A percentile compares a stretch with the other conserved stretches of the same genome.
phyloP scores from a whole-genome alignment of 257 asterid genomes.

The Cinchona pubescens region DNA sequence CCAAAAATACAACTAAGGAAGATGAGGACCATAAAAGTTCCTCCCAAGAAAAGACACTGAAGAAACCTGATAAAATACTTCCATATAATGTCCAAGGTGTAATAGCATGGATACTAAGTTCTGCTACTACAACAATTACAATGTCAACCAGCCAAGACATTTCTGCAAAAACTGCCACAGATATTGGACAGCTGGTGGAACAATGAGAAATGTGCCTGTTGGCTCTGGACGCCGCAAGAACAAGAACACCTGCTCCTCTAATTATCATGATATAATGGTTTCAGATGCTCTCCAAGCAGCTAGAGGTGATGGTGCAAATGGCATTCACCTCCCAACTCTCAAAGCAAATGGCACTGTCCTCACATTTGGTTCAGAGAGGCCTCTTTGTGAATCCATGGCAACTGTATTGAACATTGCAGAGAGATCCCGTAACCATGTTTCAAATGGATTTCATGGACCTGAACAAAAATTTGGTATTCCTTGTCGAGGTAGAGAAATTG shows the following conservation, averaged over 20 bases:
- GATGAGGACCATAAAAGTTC: constrained; percentile 28
- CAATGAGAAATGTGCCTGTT: constrained; percentile 76
- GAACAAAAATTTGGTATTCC: constrained; percentile 14
- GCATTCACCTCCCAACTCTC: constrained; percentile 31
- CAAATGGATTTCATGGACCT: constrained; percentile 21
- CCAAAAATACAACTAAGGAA: constrained; percentile 25
- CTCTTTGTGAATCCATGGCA: constrained; percentile 25
- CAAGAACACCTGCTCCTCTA: constrained; percentile 33
- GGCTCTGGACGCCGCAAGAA: constrained; percentile 89
- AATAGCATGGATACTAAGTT: constrained; percentile 82
- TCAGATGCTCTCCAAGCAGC: constrained; percentile 35
- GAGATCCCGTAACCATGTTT: constrained; percentile 20
- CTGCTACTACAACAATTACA: constrained; percentile 89
- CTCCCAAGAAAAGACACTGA: constrained; percentile 42
- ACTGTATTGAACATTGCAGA: constrained; percentile 22
- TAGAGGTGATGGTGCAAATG: constrained; percentile 24
- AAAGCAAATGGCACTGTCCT: constrained; percentile 40
- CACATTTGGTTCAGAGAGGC: constrained; percentile 39
- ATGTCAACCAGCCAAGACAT: constrained; percentile 79
- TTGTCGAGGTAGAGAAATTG: constrained; percentile 12
- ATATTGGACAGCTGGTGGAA: constrained; percentile 91
- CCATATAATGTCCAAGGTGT: constrained; percentile 90
- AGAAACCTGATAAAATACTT: constrained; percentile 69
- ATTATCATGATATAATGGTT: constrained; percentile 31
- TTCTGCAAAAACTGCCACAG: constrained; percentile 84